Evolutionary conservation across 2,329 filamentous ascomycete genomes (phyloP).

Genomic region (Aspergillus sp.): DNA sequence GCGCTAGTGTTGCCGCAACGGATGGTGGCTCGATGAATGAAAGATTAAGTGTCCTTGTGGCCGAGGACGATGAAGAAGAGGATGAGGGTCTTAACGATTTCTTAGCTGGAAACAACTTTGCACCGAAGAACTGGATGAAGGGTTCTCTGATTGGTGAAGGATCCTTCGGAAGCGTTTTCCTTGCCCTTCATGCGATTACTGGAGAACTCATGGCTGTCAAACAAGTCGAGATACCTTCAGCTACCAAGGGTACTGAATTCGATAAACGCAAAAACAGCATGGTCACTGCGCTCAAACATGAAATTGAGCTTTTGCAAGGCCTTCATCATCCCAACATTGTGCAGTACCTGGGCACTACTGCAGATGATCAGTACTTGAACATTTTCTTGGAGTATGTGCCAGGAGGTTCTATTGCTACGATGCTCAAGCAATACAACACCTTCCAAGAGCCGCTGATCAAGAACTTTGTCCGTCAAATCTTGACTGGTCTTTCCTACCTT

Average conservation of each 20-base stretch:
- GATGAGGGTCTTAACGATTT: constrained; percentile 89
- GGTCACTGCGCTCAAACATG: constrained; percentile 94
- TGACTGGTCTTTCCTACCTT: constrained; percentile 86
- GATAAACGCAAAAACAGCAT: constrained; percentile 95
- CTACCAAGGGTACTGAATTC: constrained; percentile 69
- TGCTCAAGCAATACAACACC: constrained; percentile 97
- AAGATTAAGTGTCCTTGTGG: constrained; percentile 74
- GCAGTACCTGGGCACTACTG: constrained; percentile 93
- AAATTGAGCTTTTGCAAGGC: constrained; percentile 89
- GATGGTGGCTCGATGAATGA: constrained; percentile 73
- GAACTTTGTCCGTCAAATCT: constrained; percentile 94
- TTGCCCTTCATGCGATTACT: constrained; percentile 91
- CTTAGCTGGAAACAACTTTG: constrained; percentile 87
- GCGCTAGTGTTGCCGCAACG: constrained; percentile 61
- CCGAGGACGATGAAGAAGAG: constrained; percentile 84
- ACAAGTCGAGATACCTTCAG: constrained; percentile 87
- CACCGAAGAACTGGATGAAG: constrained; percentile 99
- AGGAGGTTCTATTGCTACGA: constrained; percentile 93
- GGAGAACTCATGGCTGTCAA: constrained; percentile 98
- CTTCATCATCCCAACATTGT: constrained; percentile 96
- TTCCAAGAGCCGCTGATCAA: constrained; percentile 88
- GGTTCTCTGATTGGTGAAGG: constrained; percentile 94
- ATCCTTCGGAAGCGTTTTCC: constrained; percentile 92
- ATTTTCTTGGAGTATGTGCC: constrained; percentile 99
- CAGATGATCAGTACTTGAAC: constrained; percentile 85